These are phyloP conservation scores for Aspergillus pseudoglaucus DNA, from an alignment of 2,329 filamentous ascomycete genomes.

Conservation along the genomic window DNA sequence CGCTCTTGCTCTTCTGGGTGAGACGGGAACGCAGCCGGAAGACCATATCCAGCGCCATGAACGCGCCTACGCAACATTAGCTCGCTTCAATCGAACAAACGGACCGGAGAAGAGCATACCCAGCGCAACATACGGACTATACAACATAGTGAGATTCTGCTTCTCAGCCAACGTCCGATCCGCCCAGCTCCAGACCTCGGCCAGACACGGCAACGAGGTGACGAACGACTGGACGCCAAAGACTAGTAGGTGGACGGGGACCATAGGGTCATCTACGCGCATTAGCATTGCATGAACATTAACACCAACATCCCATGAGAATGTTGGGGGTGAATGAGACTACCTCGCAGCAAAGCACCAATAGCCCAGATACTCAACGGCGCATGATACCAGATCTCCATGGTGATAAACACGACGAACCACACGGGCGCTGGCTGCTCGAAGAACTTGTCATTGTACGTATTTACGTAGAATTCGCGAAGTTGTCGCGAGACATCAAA, in stretches of 20 bases:
- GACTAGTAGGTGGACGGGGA: conserved; percentile 55
- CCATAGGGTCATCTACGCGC: conserved; percentile 46
- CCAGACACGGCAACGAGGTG: conserved; percentile 58
- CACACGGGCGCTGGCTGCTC: conserved; percentile 48
- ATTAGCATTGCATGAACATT: neutral
- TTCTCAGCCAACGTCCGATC: conserved; percentile 43
- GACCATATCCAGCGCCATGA: conserved; percentile 35
- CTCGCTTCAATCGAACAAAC: neutral
- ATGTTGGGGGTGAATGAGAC: neutral
- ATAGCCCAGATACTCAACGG: conserved; percentile 57
- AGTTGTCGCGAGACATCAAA: conserved; percentile 46
- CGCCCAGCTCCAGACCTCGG: conserved; percentile 54
- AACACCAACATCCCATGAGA: neutral
- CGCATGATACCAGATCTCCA: conserved; percentile 57
- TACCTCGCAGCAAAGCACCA: conserved; percentile 48
- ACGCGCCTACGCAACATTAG: conserved; percentile 20
- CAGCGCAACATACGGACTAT: conserved; percentile 52
- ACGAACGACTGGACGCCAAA: conserved; percentile 55
- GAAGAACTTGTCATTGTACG: conserved; percentile 61
- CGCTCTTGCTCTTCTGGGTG: conserved; percentile 23
- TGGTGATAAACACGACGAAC: conserved; percentile 52
- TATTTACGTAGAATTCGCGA: conserved; percentile 53
- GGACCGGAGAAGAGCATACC: conserved; percentile 38
- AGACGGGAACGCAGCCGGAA: conserved; percentile 23
- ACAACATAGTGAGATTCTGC: conserved; percentile 45